Base-by-base conservation (phyloP, 352 stramenopile genomes). In the Phytophthora quininea region DNA sequence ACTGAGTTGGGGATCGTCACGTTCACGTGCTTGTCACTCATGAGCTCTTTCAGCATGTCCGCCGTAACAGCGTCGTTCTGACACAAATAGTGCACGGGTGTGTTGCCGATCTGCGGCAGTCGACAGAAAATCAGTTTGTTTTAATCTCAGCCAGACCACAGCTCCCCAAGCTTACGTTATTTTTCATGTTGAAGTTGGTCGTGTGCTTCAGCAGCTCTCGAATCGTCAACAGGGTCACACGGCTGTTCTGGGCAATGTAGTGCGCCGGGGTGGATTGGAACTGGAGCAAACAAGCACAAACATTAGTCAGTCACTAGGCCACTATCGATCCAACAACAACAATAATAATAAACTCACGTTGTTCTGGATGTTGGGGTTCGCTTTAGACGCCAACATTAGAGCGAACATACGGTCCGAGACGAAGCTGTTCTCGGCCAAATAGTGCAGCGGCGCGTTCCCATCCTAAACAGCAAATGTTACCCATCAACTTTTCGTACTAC, bases 231-330 rank as follows among this genome's bases (percentile, higher is more conserved):
- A 75, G 60, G 0, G 76, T 82, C 19, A 92, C 62, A 0, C 59
- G 54, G 38, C 69, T 82, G 62, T 89, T 91, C 61, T 95, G 85
- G 53, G 82, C 89, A 32, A 95, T 62, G 54, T 82, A 88, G 74
- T 95, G 84, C 38, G 89, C 82, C 55, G 87, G 73, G 3, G 81
- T 92, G 33, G 83, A 79, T 71, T 88, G 76, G 64, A 93, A 95
- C 85, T 92, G 67, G 2, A 62, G 58, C 15, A 47, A 56, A 11
- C 57, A 19, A 58, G 30, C 14, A 33, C 30, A 31, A 62, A 43
- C 9, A 52, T 24, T 38, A 2, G 2, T 24, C 49, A 10, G 5
- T 48, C 19, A 40, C 33, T 7, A 29, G 0, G 10, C 63, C 24
- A 74, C 24, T 29, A 57, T 50, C 27, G 4, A 7, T 63, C 2